Conservation (phyloP, 768 basidiomycete species). For the Lentinus tigrinus region DNA sequence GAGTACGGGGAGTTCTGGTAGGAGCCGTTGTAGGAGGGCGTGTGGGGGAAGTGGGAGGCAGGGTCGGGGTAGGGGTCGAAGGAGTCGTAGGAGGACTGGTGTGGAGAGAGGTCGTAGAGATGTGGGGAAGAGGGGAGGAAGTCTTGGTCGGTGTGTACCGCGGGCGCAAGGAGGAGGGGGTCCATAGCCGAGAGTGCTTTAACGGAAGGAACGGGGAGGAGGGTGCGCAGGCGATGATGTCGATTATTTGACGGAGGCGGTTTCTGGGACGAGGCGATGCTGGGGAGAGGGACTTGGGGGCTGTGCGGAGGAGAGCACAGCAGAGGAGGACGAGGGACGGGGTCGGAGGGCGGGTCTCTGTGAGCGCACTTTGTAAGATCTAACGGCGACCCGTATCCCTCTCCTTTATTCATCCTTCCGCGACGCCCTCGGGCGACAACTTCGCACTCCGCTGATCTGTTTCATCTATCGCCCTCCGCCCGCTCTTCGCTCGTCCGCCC, state of each 20-base stretch:
- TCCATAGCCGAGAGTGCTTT: slow-evolving; percentile 19
- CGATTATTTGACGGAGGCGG: slow-evolving; percentile 23
- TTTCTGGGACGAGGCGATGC: slow-evolving; percentile 12
- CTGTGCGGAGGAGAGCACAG: slow-evolving; percentile 14
- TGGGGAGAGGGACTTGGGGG: not conserved
- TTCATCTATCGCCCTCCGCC: slow-evolving; percentile 14
- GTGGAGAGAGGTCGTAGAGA: slow-evolving; percentile 25
- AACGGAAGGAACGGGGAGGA: slow-evolving; percentile 10
- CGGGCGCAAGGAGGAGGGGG: slow-evolving; percentile 20
- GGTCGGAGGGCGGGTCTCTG: not conserved
- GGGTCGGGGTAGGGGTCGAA: slow-evolving; percentile 37
- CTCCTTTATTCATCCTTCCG: slow-evolving; percentile 8
- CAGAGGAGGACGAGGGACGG: not conserved
- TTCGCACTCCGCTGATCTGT: slow-evolving; percentile 23
- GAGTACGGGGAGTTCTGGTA: slow-evolving; percentile 75
- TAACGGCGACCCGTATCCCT: not conserved
- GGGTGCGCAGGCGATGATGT: slow-evolving; percentile 20
- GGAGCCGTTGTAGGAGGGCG: slow-evolving; percentile 61
- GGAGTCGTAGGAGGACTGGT: slow-evolving; percentile 35
- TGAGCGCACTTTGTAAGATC: slow-evolving; percentile 5
- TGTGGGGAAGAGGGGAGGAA: slow-evolving; percentile 13
- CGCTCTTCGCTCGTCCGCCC: not conserved
- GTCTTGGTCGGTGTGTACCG: slow-evolving; percentile 15
- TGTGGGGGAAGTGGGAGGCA: slow-evolving; percentile 44
- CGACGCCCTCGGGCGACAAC: not conserved